Percentiles rank a stretch among this genome's conserved stretches.
Evolutionary conservation across 2,329 filamentous ascomycete genomes (phyloP).

Genomic region (Periconia macrospinosa): DNA sequence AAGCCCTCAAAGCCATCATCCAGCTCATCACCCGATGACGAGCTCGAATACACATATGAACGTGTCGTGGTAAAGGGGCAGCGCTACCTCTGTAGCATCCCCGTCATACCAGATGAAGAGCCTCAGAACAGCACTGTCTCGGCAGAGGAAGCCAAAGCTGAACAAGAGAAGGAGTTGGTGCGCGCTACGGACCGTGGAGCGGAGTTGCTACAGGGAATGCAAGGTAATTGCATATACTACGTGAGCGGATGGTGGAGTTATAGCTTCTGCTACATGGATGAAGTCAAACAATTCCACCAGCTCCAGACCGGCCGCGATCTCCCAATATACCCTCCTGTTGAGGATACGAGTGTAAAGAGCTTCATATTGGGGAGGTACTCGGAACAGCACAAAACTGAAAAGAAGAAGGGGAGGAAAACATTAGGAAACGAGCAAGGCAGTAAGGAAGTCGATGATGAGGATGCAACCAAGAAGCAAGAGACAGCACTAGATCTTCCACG

Average conservation of each 20-base stretch:
- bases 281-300: conserved; percentile 89
- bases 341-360: conserved; percentile 74
- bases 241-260: conserved; percentile 95
- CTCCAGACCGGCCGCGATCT: conserved; percentile 70
- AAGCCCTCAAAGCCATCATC: conserved; percentile 28
- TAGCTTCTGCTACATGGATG: conserved; percentile 85
- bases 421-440: conserved; percentile 34
- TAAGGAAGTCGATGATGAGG: conserved; percentile 33
- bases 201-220: conserved; percentile 76
- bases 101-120: conserved; percentile 62
- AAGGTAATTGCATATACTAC: conserved; percentile 80
- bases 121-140: conserved; percentile 64
- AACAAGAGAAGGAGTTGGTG: conserved; percentile 78
- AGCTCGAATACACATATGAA: conserved; percentile 62
- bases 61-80: conserved; percentile 70
- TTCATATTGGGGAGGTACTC: conserved; percentile 72
- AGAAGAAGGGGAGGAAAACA: conserved; percentile 28
- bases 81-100: conserved; percentile 83
- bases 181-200: conserved; percentile 77
- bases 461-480: conserved; percentile 28
- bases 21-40: conserved; percentile 16
- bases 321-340: conserved; percentile 69
- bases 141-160: conserved; percentile 67
- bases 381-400: conserved; percentile 23
- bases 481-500: conserved; percentile 55